Base-by-base conservation (phyloP, 2,329 filamentous ascomycete genomes). In the Venturia aucupariae region DNA sequence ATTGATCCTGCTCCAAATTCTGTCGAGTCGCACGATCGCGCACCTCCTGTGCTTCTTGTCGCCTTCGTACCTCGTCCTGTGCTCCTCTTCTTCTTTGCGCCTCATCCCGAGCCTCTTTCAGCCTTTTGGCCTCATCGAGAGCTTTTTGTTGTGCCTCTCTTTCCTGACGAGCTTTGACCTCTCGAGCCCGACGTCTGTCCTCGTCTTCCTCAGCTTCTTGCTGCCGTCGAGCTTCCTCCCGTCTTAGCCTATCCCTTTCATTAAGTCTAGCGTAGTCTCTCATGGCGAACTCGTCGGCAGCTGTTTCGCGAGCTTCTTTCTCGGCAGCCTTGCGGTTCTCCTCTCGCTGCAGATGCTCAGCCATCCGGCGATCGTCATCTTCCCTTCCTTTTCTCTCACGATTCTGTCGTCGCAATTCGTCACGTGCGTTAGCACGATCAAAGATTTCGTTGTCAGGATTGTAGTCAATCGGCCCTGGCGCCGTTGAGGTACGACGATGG, bases 351-450 rank as follows among this genome's bases (percentile, higher is more conserved):
- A 51, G 38, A 1, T 61, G 24, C 39, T 65, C 64, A 15, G 57
- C 64, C n/a, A 62, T 22, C 42, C 35, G 41, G 13, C 64, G 39
- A 61, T 65, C 64, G 1, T 62, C 41, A 19, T 61, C 64, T 48
- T 65, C 64, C 35, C 38, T 41, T 27, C 48, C 19, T 27, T 38
- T 24, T 32, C 60, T 35, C 11, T 65, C 64, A 17, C 64, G 64
- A 27, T 65, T 61, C 46, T 65, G 38, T 35, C 60, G 44, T 62
- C 60, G 57, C 30, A 65, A 42, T 19, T 61, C 59, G 13, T 65
- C 64, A 41, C 64, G 38, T 39, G 64, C 64, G 32, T 65, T 54
- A 13, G 64, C 57, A 30, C 64, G 64, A 42, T 61, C 63, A 17
- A 38, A 38, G 6, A 64, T 38, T 44, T 65, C 64, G 51, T 59